A percentile compares a stretch with the other conserved stretches of the same genome.
Conservation (phyloP, 805 yeast species). For the Cyberlindnera euphorbiae region DNA sequence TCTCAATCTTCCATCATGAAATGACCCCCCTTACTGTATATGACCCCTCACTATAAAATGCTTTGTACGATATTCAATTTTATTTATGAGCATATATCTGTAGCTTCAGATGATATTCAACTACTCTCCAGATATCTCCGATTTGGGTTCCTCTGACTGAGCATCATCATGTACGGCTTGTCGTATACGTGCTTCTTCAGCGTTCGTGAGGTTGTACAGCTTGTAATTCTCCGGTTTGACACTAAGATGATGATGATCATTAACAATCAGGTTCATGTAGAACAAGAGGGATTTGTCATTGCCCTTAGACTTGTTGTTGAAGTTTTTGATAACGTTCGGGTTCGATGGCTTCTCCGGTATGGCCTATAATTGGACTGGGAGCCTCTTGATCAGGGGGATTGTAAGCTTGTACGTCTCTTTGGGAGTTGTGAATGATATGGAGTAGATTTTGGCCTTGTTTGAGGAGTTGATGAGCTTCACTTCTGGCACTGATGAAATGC, state of each 20-base stretch:
- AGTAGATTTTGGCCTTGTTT: slow-evolving; percentile 16
- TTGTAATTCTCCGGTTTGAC: slow-evolving; percentile 13
- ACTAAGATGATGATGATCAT: slow-evolving; percentile 17
- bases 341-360: slow-evolving; percentile 10
- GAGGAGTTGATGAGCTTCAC: slow-evolving; percentile 20
- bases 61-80: no score
- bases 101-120: no score
- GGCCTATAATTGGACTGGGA: slow-evolving; percentile 13
- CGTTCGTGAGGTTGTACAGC: slow-evolving; percentile 18
- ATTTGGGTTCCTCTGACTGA: no score
- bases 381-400: slow-evolving; percentile 15
- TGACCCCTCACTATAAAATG: no score
- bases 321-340: slow-evolving; percentile 20
- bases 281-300: slow-evolving; percentile 16
- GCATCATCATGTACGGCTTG: no score
- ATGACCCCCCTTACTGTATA: background rate
- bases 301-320: slow-evolving; percentile 17
- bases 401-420: slow-evolving; percentile 16
- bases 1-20: background rate
- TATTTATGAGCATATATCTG: no score
- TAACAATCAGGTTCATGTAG: slow-evolving; percentile 19
- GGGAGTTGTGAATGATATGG: slow-evolving; percentile 9
- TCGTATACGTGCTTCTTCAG: no score
- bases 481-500: slow-evolving; percentile 7
- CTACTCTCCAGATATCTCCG: background rate